Evolutionary conservation across 2,329 filamentous ascomycete species (phyloP).

Genomic region (Byssoonygena ceratinophila): DNA sequence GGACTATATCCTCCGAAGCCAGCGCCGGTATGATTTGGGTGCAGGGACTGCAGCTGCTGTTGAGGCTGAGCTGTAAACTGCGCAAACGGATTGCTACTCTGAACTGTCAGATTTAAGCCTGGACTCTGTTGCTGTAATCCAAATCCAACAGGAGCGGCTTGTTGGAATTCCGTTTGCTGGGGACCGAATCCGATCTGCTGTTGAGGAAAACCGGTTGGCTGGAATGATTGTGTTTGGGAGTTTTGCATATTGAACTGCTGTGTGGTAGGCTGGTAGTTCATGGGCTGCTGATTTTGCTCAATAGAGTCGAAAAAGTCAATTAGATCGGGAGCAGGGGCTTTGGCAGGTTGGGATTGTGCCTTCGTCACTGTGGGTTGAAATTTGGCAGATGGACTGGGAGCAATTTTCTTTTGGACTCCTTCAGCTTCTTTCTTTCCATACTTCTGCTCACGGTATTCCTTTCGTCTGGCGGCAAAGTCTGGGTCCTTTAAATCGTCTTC

Average conservation of each 20-base stretch:
- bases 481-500: slow-evolving; percentile 92
- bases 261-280: slow-evolving; percentile 40
- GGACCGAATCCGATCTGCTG: slow-evolving; percentile 19
- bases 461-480: slow-evolving; percentile 85
- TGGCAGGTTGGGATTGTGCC: slow-evolving; percentile 24
- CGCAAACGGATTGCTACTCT: slow-evolving; percentile 30
- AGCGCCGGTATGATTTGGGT: slow-evolving; percentile 57
- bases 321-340: slow-evolving; percentile 51
- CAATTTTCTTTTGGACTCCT: slow-evolving; percentile 29
- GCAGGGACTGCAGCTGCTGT: slow-evolving; percentile 40
- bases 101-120: slow-evolving; percentile 19
- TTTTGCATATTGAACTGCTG: slow-evolving; percentile 25
- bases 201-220: slow-evolving; percentile 27
- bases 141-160: slow-evolving; percentile 17
- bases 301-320: slow-evolving; percentile 95
- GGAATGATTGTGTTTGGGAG: slow-evolving; percentile 24
- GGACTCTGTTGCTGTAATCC: slow-evolving; percentile 21
- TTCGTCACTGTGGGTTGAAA: slow-evolving; percentile 17
- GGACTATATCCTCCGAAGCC: slow-evolving; percentile 74
- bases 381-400: slow-evolving; percentile 25
- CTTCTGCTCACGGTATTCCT: slow-evolving; percentile 83
- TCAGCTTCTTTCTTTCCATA: slow-evolving; percentile 53
- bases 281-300: slow-evolving; percentile 71
- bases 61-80: slow-evolving; percentile 12
- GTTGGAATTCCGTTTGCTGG: slow-evolving; percentile 20